A percentile compares a stretch with the other conserved stretches of the same genome.
Conservation (phyloP, 306 rosid species). For the Rosa rugosa region DNA sequence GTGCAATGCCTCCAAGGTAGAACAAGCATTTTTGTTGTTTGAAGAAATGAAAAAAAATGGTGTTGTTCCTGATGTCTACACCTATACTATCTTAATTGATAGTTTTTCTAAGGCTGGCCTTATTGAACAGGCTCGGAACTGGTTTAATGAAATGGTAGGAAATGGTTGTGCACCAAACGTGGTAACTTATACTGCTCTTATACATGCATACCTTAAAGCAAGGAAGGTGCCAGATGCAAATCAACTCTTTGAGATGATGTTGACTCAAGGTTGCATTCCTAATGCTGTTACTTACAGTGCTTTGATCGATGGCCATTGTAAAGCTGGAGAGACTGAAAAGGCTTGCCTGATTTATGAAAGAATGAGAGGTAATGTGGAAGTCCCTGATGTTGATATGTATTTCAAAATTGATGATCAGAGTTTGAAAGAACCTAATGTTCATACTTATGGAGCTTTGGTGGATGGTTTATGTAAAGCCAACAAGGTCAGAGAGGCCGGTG, state of each 20-base stretch:
- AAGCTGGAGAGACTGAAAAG: constrained; percentile 71
- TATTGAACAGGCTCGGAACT: constrained; percentile 71
- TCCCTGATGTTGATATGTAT: constrained; percentile 64
- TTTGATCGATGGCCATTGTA: constrained; percentile 83
- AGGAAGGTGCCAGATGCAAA: constrained; percentile 58
- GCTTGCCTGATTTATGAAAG: constrained; percentile 76
- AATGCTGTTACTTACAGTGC: constrained; percentile 75
- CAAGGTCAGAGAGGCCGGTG: constrained; percentile 64
- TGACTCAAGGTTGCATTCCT: constrained; percentile 67
- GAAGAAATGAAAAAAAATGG: constrained; percentile 71
- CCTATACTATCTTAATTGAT: constrained; percentile 75
- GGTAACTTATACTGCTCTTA: constrained; percentile 82
- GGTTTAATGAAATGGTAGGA: constrained; percentile 73
- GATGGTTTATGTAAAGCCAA: constrained; percentile 91
- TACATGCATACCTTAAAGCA: constrained; percentile 83
- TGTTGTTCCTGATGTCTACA: constrained; percentile 80
- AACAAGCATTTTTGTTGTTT: constrained; percentile 67
- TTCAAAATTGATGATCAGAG: constrained; percentile 44
- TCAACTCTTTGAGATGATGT: constrained; percentile 76
- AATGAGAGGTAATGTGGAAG: constrained; percentile 60
- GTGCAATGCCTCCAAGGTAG: constrained; percentile 70
- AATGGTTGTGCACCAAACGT: constrained; percentile 78
- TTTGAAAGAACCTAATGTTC: constrained; percentile 54
- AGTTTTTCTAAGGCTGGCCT: constrained; percentile 83
- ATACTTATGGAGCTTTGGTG: constrained; percentile 81